A percentile compares a stretch with the other conserved stretches of the same genome.
phyloP scores from a whole-genome alignment of 345 rosid species.

The Pistacia integerrima region DNA sequence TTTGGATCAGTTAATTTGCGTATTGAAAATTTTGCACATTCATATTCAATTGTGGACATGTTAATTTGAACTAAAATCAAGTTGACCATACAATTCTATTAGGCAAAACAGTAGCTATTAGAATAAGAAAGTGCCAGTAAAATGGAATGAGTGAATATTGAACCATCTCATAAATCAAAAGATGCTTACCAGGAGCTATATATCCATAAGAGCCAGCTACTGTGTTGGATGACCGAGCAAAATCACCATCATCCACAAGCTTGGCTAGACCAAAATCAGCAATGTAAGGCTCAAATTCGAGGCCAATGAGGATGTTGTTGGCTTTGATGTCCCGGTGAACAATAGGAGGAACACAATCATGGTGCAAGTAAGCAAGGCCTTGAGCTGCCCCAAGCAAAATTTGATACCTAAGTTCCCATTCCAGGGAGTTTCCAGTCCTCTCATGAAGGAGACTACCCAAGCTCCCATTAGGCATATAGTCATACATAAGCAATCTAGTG shows the following conservation, averaged over 20 bases:
- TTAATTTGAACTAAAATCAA: neutral
- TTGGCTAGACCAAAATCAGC: conserved; percentile 97
- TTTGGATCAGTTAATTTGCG: neutral
- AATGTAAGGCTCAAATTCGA: conserved; percentile 89
- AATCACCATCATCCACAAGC: conserved; percentile 88
- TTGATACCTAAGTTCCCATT: conserved; percentile 89
- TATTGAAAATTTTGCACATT: neutral
- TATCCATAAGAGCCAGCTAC: conserved; percentile 96
- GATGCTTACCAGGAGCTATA: conserved; percentile 84
- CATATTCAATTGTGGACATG: neutral
- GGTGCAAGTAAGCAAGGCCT: conserved; percentile 93
- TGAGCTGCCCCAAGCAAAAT: conserved; percentile 89
- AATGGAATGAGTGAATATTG: neutral
- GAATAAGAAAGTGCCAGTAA: neutral
- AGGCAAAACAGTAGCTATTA: neutral
- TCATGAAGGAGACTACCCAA: conserved; percentile 89
- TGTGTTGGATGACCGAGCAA: conserved; percentile 78
- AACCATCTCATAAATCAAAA: neutral
- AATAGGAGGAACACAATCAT: conserved; percentile 90
- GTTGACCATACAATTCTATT: neutral
- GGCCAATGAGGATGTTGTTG: conserved; percentile 86
- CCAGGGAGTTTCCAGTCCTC: conserved; percentile 63
- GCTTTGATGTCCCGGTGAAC: conserved; percentile 96
- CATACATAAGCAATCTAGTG: conserved; percentile 86
- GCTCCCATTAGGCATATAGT: conserved; percentile 95